Percentiles rank a stretch among this genome's conserved stretches.
phyloP scores from a whole-genome alignment of 108 stramenopile species.

The Skeletonema grethae region DNA sequence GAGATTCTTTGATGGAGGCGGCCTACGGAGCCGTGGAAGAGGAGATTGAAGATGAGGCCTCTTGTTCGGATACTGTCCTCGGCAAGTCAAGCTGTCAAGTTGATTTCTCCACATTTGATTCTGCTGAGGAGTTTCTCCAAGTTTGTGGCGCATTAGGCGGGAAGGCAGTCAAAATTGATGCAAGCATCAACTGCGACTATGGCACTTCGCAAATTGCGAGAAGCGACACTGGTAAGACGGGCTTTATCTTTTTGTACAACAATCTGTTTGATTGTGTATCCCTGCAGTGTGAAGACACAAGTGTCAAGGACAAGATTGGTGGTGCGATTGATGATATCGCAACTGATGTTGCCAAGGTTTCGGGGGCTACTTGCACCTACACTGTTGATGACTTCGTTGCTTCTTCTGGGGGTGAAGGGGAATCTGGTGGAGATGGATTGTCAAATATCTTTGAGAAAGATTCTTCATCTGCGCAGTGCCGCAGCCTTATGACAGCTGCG shows the following conservation, averaged over 20 bases:
- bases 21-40: constrained; percentile 4
- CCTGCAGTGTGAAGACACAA: constrained; percentile 8
- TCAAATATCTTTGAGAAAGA: not conserved
- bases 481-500: constrained; percentile 23
- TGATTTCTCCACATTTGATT: constrained; percentile 11
- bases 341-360: not conserved
- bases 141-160: constrained; percentile 5
- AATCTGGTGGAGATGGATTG: not conserved
- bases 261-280: constrained; percentile 16
- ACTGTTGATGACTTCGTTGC: constrained; percentile 7
- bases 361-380: constrained; percentile 10
- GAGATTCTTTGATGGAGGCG: not conserved
- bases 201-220: not conserved
- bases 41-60: constrained; percentile 13
- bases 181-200: constrained; percentile 10
- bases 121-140: constrained; percentile 9
- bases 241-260: constrained; percentile 11
- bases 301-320: constrained; percentile 3
- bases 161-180: constrained; percentile 15
- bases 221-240: not conserved
- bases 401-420: not conserved
- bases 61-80: constrained; percentile 5
- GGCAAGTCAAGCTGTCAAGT: constrained; percentile 5
- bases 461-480: constrained; percentile 17
- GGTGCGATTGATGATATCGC: not conserved